Conservation (phyloP, 139 green algal genomes). For the Diplosphaera chodatii region DNA sequence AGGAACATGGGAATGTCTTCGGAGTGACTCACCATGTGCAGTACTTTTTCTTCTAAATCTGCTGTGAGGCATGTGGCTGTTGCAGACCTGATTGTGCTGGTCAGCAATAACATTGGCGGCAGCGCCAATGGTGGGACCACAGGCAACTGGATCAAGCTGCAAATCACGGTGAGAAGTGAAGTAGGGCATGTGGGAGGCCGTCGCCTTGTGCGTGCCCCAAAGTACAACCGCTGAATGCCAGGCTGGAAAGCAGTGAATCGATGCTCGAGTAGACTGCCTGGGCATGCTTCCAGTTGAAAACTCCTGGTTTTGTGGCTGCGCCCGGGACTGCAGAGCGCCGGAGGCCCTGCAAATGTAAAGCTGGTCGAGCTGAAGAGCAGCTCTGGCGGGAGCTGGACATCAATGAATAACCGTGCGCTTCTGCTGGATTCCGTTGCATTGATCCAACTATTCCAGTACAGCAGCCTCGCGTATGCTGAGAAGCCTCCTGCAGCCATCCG, state of each 20-base stretch:
- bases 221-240: too few species aligned
- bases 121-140: too few species aligned
- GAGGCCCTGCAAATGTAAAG: not conserved
- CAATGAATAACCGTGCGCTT: not conserved
- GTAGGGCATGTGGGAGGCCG: too few species aligned
- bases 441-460: too few species aligned
- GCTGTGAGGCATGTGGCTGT: not conserved
- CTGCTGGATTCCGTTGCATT: too few species aligned
- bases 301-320: not conserved
- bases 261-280: too few species aligned
- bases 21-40: too few species aligned
- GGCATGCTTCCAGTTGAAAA: too few species aligned
- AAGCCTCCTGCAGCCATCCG: too few species aligned
- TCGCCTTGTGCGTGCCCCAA: not conserved
- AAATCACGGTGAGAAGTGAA: not conserved
- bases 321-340: not conserved
- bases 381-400: not conserved
- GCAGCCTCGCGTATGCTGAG: too few species aligned
- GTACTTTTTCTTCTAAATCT: not conserved
- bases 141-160: constrained; percentile 28
- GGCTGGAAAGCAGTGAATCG: too few species aligned
- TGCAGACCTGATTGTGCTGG: constrained; percentile 10
- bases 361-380: not conserved
- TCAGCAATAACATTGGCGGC: constrained; percentile 15
- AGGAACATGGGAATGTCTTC: too few species aligned